Conservation (phyloP, 2,329 filamentous ascomycete species). For the Mariannaea sp. region DNA sequence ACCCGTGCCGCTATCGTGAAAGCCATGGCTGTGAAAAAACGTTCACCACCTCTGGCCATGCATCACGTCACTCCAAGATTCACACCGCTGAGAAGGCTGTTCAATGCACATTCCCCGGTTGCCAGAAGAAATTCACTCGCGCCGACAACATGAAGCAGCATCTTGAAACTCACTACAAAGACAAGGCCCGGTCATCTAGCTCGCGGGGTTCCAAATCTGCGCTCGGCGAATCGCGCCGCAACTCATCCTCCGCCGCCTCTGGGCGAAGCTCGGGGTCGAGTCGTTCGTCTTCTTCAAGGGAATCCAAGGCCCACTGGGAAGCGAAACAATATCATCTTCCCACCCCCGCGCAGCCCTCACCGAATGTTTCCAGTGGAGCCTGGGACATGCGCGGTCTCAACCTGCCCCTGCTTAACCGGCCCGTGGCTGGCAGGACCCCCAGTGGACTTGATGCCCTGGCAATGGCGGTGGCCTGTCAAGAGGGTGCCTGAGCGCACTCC, state of each 20-base stretch:
- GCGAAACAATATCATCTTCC: conserved; percentile 46
- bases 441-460: conserved; percentile 61
- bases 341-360: conserved; percentile 45
- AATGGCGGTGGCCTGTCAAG: conserved; percentile 59
- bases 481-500: conserved; percentile 40
- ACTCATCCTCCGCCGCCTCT: conserved; percentile 41
- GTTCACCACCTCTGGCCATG: conserved; percentile 83
- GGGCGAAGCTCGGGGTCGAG: conserved; percentile 36
- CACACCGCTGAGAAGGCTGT: conserved; percentile 82
- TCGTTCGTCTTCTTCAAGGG: conserved; percentile 37
- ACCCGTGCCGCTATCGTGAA: conserved; percentile 75
- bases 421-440: conserved; percentile 47
- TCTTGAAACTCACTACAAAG: conserved; percentile 74
- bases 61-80: conserved; percentile 84
- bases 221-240: conserved; percentile 42
- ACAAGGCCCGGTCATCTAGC: conserved; percentile 55
- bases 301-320: conserved; percentile 46
- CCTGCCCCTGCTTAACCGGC: conserved; percentile 52
- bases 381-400: conserved; percentile 56
- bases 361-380: conserved; percentile 40
- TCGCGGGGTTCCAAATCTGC: conserved; percentile 42
- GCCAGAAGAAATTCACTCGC: conserved; percentile 79
- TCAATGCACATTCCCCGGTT: conserved; percentile 68
- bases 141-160: conserved; percentile 91
- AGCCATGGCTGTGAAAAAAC: conserved; percentile 75